A percentile compares a stretch with the other conserved stretches of the same genome.
Evolutionary conservation across 805 yeast genomes (phyloP).

Genomic region (Huiozyma naganishii): DNA sequence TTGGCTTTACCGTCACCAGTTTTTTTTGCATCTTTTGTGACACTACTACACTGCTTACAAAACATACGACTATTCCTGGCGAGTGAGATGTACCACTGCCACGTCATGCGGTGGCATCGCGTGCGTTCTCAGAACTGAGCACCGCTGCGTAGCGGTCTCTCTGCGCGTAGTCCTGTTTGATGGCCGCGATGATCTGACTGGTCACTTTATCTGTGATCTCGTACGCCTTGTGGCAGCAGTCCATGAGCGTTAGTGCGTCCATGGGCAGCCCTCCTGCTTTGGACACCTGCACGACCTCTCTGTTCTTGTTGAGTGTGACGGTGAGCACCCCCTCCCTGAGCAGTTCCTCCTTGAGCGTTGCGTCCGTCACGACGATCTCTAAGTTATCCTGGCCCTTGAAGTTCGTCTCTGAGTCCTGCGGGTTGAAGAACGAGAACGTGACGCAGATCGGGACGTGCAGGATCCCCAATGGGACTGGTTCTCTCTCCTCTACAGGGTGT

Average conservation of each 20-base stretch:
- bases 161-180: constrained; percentile 43
- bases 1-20: too few relatives aligned
- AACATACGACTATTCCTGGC: neutral
- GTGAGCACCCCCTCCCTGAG: constrained; percentile 72
- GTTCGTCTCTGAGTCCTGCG: constrained; percentile 51
- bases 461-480: constrained; percentile 76
- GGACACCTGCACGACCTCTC: constrained; percentile 81
- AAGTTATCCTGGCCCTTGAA: constrained; percentile 53
- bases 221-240: constrained; percentile 59
- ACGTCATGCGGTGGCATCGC: constrained; percentile 11
- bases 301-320: constrained; percentile 77
- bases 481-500: constrained; percentile 66
- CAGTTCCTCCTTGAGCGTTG: constrained; percentile 65
- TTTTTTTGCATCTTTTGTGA: too few relatives aligned
- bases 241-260: constrained; percentile 57
- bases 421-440: constrained; percentile 78
- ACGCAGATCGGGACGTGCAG: constrained; percentile 86
- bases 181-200: constrained; percentile 43
- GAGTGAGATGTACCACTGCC: neutral
- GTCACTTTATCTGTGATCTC: constrained; percentile 53
- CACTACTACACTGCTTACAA: neutral
- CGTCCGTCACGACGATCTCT: constrained; percentile 63
- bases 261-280: constrained; percentile 87
- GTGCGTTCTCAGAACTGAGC: constrained; percentile 28
- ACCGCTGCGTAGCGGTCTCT: constrained; percentile 31